These are phyloP conservation scores for Boletus edulis DNA, from an alignment of 768 basidiomycete species.

Conservation along the genomic window DNA sequence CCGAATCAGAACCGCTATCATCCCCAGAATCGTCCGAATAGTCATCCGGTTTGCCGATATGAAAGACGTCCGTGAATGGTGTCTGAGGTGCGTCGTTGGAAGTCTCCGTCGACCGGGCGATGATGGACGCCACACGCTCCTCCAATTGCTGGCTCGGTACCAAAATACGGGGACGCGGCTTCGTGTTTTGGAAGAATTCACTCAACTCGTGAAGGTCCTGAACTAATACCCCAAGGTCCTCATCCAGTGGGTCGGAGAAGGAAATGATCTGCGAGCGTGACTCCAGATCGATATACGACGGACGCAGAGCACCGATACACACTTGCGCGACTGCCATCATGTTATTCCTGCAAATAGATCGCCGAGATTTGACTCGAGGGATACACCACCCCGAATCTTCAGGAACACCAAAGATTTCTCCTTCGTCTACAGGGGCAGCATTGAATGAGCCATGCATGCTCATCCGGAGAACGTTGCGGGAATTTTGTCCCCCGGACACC, in stretches of 20 bases:
- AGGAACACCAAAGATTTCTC: slow-evolving; percentile 79
- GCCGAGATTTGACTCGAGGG: slow-evolving; percentile 59
- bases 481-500: slow-evolving; percentile 72
- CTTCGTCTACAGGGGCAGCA: slow-evolving; percentile 48
- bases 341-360: slow-evolving; percentile 68
- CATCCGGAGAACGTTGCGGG: slow-evolving; percentile 88
- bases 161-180: slow-evolving; percentile 33
- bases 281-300: slow-evolving; percentile 72
- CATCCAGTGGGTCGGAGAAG: slow-evolving; percentile 41
- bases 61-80: slow-evolving; percentile 78
- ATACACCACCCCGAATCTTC: slow-evolving; percentile 87
- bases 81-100: slow-evolving; percentile 64
- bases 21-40: slow-evolving; percentile 49
- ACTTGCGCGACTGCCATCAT: slow-evolving; percentile 85
- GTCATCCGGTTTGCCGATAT: slow-evolving; percentile 40
- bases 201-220: slow-evolving; percentile 76
- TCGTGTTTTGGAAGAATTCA: slow-evolving; percentile 61
- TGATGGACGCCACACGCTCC: slow-evolving; percentile 77
- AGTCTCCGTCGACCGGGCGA: slow-evolving; percentile 69
- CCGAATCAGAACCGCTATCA: slow-evolving; percentile 37
- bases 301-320: slow-evolving; percentile 66
- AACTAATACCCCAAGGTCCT: slow-evolving; percentile 75
- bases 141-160: slow-evolving; percentile 63
- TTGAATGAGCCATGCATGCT: slow-evolving; percentile 68
- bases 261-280: slow-evolving; percentile 43